Conservation (phyloP, 805 yeast species). For the Candida berthetii region DNA sequence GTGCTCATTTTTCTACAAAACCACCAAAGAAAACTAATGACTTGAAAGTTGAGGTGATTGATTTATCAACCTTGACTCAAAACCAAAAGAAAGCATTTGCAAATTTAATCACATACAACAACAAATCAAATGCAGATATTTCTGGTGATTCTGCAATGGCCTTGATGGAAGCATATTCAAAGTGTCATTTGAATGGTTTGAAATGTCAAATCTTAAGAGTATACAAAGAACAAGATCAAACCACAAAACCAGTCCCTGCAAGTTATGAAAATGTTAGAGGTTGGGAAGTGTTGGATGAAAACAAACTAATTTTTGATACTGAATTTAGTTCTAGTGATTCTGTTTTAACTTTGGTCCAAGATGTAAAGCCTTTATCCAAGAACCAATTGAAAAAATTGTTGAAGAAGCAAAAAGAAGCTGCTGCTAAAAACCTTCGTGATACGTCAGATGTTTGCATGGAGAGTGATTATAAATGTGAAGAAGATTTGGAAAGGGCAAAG, state of each 20-base stretch:
- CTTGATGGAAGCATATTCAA: constrained; percentile 1
- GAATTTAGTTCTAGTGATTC: not conserved
- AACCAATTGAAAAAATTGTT: constrained; percentile 1
- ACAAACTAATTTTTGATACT: not conserved
- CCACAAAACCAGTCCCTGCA: not conserved
- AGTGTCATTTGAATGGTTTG: not conserved
- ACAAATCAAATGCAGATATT: not conserved
- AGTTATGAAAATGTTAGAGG: not conserved
- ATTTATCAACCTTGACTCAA: not conserved
- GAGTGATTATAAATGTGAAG: not conserved
- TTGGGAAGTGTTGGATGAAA: not conserved
- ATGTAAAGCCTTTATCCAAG: constrained; percentile 1
- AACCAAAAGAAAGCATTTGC: constrained; percentile 1
- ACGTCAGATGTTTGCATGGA: no score
- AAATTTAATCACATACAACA: not conserved
- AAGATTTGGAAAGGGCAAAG: constrained; percentile 1
- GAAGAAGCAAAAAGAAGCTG: not conserved
- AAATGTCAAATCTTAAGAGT: not conserved
- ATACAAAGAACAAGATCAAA: not conserved
- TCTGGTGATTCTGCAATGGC: not conserved
- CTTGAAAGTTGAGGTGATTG: not conserved
- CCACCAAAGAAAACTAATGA: not conserved
- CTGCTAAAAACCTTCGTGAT: no score
- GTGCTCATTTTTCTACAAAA: not conserved
- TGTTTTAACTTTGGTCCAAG: constrained; percentile 1